Evolutionary conservation across 805 yeast species (phyloP).

Genomic region (Kockiozyma suomiensis): DNA sequence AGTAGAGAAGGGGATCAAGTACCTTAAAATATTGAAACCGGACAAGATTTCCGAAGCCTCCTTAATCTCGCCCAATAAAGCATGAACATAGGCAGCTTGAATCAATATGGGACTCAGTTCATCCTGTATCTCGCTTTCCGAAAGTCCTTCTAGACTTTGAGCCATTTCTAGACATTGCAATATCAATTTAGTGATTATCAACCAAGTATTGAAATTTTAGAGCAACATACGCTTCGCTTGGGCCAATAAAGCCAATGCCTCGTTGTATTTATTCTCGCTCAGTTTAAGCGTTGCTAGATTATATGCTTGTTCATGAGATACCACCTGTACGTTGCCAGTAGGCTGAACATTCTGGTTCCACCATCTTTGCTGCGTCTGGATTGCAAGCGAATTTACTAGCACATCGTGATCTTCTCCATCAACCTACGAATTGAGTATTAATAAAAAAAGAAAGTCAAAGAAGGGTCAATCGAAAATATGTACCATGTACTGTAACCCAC

Average conservation of each 20-base stretch:
- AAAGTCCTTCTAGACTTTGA: constrained; percentile 40
- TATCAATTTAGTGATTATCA: too few species aligned
- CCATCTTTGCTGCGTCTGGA: constrained; percentile 53
- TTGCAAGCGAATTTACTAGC: constrained; percentile 62
- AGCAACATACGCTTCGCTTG: constrained; percentile 51
- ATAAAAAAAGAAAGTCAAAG: background rate
- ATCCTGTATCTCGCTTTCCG: constrained; percentile 50
- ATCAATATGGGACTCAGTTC: constrained; percentile 62
- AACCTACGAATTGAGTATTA: constrained; percentile 25
- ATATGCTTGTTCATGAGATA: constrained; percentile 60
- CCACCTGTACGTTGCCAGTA: background rate
- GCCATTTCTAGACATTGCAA: constrained; percentile 20
- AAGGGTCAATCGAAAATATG: background rate
- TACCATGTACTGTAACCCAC: constrained; percentile 30
- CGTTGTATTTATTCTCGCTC: constrained; percentile 45
- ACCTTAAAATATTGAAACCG: constrained; percentile 37
- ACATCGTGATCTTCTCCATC: constrained; percentile 56
- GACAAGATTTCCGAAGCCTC: constrained; percentile 48
- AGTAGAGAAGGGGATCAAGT: background rate
- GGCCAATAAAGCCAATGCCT: constrained; percentile 50
- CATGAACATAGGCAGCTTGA: constrained; percentile 61
- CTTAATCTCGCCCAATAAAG: constrained; percentile 43
- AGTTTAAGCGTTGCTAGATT: constrained; percentile 59
- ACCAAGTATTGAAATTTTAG: constrained; percentile 36
- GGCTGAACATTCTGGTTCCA: constrained; percentile 3